Conservation (phyloP, 2,329 filamentous ascomycete genomes). For the Apiospora sp. region DNA sequence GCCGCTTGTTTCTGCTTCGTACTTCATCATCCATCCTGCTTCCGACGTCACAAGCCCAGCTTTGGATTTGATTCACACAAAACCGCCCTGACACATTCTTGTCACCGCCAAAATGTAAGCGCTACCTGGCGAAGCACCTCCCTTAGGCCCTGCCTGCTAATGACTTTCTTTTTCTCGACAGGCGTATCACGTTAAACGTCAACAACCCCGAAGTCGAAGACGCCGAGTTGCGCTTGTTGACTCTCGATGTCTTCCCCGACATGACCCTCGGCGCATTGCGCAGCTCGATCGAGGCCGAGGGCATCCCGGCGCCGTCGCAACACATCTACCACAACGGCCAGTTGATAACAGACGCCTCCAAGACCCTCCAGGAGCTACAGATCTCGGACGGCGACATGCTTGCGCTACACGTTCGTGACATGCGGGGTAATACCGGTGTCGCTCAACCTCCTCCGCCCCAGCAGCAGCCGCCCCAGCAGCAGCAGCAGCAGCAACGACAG, state of each 20-base stretch:
- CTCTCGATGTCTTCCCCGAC: conserved; percentile 73
- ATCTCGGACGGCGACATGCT: conserved; percentile 93
- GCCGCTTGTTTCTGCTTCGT: conserved; percentile 13
- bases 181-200: conserved; percentile 79
- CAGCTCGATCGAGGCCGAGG: conserved; percentile 85
- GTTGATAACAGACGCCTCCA: conserved; percentile 77
- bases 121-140: conserved; percentile 7
- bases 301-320: conserved; percentile 75
- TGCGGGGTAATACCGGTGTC: conserved; percentile 56
- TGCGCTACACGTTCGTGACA: conserved; percentile 78
- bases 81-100: conserved; percentile 15
- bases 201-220: conserved; percentile 70
- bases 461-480: conserved; percentile 38
- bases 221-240: conserved; percentile 65
- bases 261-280: conserved; percentile 86
- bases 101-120: conserved; percentile 23
- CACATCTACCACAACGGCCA: conserved; percentile 91
- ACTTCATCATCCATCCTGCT: conserved; percentile 9
- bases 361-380: conserved; percentile 82
- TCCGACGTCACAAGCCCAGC: conserved; percentile 20
- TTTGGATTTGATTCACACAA: conserved; percentile 17
- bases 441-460: conserved; percentile 46
- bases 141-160: neutral
- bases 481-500: conserved; percentile 43
- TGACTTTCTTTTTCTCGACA: conserved; percentile 42